Evolutionary conservation across 2,329 filamentous ascomycete species (phyloP).

Genomic region (Lasiodiplodia gonubiensis): DNA sequence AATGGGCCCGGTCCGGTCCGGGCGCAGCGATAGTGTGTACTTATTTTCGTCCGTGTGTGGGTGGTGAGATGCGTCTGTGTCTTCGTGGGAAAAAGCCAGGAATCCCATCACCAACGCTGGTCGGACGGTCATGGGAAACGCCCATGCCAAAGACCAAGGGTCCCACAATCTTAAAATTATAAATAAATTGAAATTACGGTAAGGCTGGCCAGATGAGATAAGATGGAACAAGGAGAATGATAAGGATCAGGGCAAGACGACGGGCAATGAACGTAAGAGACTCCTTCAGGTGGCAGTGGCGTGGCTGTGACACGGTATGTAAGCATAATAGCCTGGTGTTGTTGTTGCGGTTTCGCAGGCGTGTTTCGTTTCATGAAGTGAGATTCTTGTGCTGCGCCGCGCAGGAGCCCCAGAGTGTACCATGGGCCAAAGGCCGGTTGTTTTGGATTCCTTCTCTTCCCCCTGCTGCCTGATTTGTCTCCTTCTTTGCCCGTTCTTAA

Average conservation of each 20-base stretch:
- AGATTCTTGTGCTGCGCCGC: background rate
- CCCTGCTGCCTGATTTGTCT: background rate
- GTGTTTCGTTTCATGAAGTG: slow-evolving; percentile 18
- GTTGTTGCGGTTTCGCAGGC: background rate
- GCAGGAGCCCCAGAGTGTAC: background rate
- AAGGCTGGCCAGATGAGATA: background rate
- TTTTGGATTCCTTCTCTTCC: background rate
- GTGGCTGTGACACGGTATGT: slow-evolving; percentile 7
- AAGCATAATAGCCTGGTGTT: background rate
- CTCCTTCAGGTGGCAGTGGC: background rate
- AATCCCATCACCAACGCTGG: background rate
- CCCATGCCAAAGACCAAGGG: background rate
- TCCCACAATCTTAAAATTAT: background rate
- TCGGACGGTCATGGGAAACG: background rate
- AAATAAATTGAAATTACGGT: background rate
- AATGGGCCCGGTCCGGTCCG: background rate
- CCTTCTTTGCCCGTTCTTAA: background rate
- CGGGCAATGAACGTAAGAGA: background rate
- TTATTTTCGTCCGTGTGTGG: background rate
- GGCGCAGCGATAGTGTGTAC: background rate
- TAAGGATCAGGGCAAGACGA: background rate
- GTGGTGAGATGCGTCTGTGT: background rate
- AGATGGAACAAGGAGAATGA: background rate
- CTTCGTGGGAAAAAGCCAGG: background rate
- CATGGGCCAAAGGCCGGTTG: background rate